Conservation (phyloP, 2,329 filamentous ascomycete species). For the Biscogniauxia sp. region DNA sequence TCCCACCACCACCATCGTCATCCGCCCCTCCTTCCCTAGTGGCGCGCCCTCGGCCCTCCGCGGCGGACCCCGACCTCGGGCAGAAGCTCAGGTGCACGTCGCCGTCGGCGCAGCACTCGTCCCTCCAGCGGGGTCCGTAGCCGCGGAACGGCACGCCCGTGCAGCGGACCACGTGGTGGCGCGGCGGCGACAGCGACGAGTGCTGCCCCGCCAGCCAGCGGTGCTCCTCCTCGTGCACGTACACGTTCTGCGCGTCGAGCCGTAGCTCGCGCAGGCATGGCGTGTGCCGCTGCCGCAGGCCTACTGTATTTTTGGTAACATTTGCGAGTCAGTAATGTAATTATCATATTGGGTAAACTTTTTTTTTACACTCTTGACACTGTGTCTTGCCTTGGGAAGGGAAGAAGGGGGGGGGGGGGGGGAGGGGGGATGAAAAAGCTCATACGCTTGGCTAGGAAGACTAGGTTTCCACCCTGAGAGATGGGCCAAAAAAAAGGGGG, state of each 20-base stretch:
- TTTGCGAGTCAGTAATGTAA: no score
- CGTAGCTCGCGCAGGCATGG: slow-evolving; percentile 50
- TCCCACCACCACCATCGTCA: not conserved
- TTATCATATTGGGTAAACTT: no score
- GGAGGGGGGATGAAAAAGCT: no score
- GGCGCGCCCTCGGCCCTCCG: not conserved
- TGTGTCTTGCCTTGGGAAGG: no score
- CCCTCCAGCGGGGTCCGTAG: slow-evolving; percentile 48
- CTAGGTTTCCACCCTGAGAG: no score
- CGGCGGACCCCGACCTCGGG: slow-evolving; percentile 40
- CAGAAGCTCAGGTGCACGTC: slow-evolving; percentile 43
- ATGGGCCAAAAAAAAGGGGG: no score
- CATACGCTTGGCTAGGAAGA: no score
- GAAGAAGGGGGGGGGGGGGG: no score
- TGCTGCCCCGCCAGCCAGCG: slow-evolving; percentile 48
- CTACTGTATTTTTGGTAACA: no score
- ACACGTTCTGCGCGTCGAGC: slow-evolving; percentile 50
- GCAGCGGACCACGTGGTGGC: slow-evolving; percentile 44
- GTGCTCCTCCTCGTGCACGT: slow-evolving; percentile 56
- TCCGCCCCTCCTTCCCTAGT: no score
- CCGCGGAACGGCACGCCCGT: slow-evolving; percentile 54
- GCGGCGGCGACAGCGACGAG: slow-evolving; percentile 38
- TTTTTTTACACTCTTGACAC: no score
- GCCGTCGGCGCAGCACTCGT: slow-evolving; percentile 44
- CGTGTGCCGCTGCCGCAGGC: slow-evolving; percentile 49